A percentile compares a stretch with the other conserved stretches of the same genome.
Evolutionary conservation across 345 rosid genomes (phyloP).

Genomic region (Eucalyptus curtisii): DNA sequence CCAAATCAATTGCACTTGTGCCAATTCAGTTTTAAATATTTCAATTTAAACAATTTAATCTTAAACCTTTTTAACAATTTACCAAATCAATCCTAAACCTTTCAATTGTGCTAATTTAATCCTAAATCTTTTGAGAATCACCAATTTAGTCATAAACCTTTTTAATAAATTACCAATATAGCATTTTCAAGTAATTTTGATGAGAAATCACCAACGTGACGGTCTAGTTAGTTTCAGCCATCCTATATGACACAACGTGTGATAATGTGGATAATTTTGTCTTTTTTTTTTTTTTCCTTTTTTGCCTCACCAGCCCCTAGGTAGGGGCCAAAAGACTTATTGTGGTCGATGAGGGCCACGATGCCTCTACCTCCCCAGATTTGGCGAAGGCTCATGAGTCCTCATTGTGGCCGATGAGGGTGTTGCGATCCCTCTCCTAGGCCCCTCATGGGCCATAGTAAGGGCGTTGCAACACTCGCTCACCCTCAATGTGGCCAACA

Average conservation of each 20-base stretch:
- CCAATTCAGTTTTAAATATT: fast-evolving
- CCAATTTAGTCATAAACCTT: neutral
- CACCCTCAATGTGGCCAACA: fast-evolving
- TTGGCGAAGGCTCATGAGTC: too few species aligned
- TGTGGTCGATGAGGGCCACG: too few species aligned
- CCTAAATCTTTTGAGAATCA: neutral
- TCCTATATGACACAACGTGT: fast-evolving
- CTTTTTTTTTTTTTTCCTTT: too few species aligned
- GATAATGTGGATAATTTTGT: too few species aligned
- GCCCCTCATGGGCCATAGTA: fast-evolving
- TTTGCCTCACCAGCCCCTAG: too few species aligned
- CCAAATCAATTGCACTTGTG: neutral
- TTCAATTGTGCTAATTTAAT: neutral
- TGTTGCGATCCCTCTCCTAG: too few species aligned
- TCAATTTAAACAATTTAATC: too few species aligned
- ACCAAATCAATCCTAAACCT: neutral
- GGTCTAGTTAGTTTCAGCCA: too few species aligned
- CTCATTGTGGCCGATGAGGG: fast-evolving
- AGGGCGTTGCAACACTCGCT: fast-evolving
- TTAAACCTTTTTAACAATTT: too few species aligned
- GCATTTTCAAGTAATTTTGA: fast-evolving
- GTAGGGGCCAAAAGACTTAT: too few species aligned
- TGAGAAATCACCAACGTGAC: fast-evolving
- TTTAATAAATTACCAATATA: neutral
- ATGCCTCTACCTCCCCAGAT: too few species aligned